Conservation (phyloP, 768 basidiomycete species). For the Hemileccinum impolitum region DNA sequence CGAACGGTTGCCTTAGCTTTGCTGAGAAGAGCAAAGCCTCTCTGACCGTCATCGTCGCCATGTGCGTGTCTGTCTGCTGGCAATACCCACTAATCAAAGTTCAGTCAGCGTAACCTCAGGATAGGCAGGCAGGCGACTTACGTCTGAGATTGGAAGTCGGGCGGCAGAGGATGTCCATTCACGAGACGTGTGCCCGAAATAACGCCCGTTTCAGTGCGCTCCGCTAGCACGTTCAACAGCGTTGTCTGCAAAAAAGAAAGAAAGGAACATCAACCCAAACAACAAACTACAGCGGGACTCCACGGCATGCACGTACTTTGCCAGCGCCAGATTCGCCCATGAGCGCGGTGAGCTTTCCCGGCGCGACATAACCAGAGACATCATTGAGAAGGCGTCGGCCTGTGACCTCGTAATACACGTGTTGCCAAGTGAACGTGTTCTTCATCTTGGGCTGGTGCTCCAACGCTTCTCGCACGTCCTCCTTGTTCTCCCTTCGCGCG, state of each 20-base stretch:
- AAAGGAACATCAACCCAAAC: background rate
- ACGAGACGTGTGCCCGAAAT: conserved; percentile 43
- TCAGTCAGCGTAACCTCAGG: background rate
- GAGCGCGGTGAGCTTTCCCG: conserved; percentile 74
- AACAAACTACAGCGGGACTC: too few relatives aligned
- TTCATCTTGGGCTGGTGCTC: conserved; percentile 34
- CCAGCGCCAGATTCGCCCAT: conserved; percentile 65
- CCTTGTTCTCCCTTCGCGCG: conserved; percentile 6
- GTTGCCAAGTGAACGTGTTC: conserved; percentile 79
- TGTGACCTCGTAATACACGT: conserved; percentile 63
- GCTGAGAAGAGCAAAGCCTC: conserved; percentile 82
- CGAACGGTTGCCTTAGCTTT: conserved; percentile 67
- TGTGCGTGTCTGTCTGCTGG: conserved; percentile 83
- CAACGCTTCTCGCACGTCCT: conserved; percentile 30
- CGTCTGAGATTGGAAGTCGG: conserved; percentile 59
- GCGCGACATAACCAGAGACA: conserved; percentile 76
- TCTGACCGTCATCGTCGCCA: conserved; percentile 69
- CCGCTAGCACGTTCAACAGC: conserved; percentile 45
- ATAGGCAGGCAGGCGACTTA: conserved; percentile 3
- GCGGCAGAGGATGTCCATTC: conserved; percentile 41
- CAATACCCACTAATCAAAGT: conserved; percentile 62
- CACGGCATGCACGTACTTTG: conserved; percentile 29
- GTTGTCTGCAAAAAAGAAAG: conserved; percentile 37
- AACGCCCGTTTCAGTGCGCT: conserved; percentile 36
- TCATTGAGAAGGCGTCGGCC: conserved; percentile 61